Evolutionary conservation across 495 filamentous ascomycete species (phyloP), one percentile per base, ranked within the genome.

Genomic region (Hypoxylon cercidicola): DNA sequence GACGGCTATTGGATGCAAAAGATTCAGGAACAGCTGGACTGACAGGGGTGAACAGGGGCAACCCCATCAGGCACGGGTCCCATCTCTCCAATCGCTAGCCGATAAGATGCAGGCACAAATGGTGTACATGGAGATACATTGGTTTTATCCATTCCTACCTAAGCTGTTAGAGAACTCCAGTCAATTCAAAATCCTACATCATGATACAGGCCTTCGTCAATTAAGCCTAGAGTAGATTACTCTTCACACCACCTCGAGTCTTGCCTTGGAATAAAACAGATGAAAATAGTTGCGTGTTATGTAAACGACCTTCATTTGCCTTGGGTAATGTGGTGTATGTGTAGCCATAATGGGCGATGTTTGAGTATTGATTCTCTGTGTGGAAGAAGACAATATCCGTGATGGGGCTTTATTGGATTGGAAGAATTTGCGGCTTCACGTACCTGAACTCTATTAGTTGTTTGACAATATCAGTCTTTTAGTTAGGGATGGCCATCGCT

Each of bases 1-100:
- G 3, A 11, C 2, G 25, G 10, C 63, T 6, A 68, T 68, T 68
- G 65, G 65, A 35, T 23, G 20, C n/a, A 12, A 56, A 8, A 49
- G 15, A 60, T 54, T 63, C 65, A 68, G 60, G 65, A 50, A 63
- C 60, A 23, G 50, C 12, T 41, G 21, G 55, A 56, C 23, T 20
- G 39, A 63, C 45, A 57, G 50, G 55, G 60, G 15, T 25, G 10
- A 43, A 43, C 32, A 39, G 18, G 48, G 21, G 13, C 12, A 30
- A 54, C 53, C 61, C 61, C 61, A 45, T 35, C 65, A 60, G 50
- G 44, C 41, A 59, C 58, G 20, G 39, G 45, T 35, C 39, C 30
- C 20, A 41, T 55, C 51, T 66, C 56, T 66, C 28, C 50, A 46
- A 52, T 50, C 32, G 44, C 43, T 8, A 55, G 35, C 19, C 25